Evolutionary conservation across 192 early-diverging fungal species (phyloP).

Genomic region (Backusella parvicylindrica): DNA sequence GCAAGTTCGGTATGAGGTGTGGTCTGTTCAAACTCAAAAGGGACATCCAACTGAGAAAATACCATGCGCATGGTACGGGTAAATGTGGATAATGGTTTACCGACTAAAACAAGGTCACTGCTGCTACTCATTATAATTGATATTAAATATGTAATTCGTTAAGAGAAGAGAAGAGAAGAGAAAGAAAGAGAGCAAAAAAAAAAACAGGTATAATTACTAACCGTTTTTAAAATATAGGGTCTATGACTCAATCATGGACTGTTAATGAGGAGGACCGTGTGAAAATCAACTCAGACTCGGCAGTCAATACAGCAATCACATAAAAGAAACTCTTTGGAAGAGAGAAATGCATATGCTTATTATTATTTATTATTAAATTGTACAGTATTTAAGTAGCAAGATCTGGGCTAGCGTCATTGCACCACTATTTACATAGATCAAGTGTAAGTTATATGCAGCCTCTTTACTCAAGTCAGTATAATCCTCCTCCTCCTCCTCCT

Average conservation of each 20-base stretch:
- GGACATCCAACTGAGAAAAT: constrained; percentile 17
- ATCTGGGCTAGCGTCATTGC: constrained; percentile 65
- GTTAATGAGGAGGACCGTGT: background rate
- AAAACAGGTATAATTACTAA: background rate
- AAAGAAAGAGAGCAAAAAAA: background rate
- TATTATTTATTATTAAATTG: constrained; percentile 42
- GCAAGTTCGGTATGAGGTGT: constrained; percentile 17
- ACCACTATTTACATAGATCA: constrained; percentile 77
- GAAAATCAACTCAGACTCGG: background rate
- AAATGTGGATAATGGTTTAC: constrained; percentile 32
- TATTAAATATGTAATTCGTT: background rate
- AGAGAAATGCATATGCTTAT: background rate
- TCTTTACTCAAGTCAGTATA: constrained; percentile 63
- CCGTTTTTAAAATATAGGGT: background rate
- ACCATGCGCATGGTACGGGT: constrained; percentile 36
- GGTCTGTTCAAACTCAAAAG: constrained; percentile 19
- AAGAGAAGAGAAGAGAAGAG: background rate
- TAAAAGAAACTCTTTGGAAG: background rate
- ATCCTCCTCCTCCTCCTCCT: constrained; percentile 51
- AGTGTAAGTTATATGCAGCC: constrained; percentile 88
- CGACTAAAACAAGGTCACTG: constrained; percentile 13
- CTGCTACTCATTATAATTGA: background rate
- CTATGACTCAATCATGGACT: background rate
- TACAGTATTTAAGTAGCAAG: constrained; percentile 74
- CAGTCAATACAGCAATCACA: background rate